Conservation (phyloP, 495 filamentous ascomycete species). For the Talaromyces borbonicus region DNA sequence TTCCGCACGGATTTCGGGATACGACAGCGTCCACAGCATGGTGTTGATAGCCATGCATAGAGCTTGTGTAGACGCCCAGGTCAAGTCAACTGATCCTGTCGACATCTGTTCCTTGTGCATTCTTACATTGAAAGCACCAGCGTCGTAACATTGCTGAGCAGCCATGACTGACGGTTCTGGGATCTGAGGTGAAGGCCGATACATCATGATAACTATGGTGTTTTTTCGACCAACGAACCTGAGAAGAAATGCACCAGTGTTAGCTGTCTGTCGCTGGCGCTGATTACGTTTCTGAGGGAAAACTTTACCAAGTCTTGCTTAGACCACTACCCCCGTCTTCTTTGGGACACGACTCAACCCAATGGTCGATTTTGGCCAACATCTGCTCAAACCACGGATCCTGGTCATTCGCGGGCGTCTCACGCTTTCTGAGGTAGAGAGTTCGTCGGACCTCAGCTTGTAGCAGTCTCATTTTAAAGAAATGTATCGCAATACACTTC, state of each 20-base stretch:
- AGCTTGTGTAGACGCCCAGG: constrained; percentile 82
- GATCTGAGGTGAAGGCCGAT: constrained; percentile 81
- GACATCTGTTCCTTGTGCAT: constrained; percentile 69
- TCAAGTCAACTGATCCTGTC: constrained; percentile 66
- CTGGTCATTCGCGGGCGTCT: constrained; percentile 59
- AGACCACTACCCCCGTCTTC: constrained; percentile 56
- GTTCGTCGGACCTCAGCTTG: constrained; percentile 78
- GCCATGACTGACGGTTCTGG: constrained; percentile 68
- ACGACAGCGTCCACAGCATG: constrained; percentile 80
- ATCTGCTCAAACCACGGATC: constrained; percentile 82
- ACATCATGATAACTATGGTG: constrained; percentile 75
- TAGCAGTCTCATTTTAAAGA: constrained; percentile 80
- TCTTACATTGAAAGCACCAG: constrained; percentile 65
- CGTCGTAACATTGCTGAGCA: constrained; percentile 72
- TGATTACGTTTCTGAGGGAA: neutral
- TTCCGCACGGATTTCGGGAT: constrained; percentile 63
- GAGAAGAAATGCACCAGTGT: neutral
- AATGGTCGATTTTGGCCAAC: constrained; percentile 63
- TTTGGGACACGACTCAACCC: constrained; percentile 53
- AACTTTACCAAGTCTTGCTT: constrained; percentile 50
- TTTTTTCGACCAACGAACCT: constrained; percentile 74
- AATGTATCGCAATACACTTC: constrained; percentile 84
- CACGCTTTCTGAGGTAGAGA: constrained; percentile 70
- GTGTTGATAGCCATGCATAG: constrained; percentile 83
- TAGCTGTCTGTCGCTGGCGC: neutral